These are phyloP conservation scores for Russula earlei DNA, from an alignment of 768 basidiomycete species.

Conservation along the genomic window DNA sequence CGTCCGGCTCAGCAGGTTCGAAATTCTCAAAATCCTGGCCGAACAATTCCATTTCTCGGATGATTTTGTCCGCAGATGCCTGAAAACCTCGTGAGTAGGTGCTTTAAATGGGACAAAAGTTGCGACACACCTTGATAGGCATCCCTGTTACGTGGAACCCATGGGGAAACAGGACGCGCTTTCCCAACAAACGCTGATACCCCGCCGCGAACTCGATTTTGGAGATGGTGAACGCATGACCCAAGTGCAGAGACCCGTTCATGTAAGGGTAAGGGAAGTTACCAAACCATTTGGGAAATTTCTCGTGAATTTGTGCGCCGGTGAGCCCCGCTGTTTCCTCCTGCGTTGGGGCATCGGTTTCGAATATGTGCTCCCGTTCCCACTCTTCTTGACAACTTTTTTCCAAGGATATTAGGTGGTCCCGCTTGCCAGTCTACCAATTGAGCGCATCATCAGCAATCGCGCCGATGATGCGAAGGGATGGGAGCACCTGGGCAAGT, in stretches of 20 bases:
- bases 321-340: conserved; percentile 58
- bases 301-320: conserved; percentile 53
- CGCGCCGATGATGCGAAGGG: neutral
- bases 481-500: conserved; percentile 25
- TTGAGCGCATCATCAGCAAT: neutral
- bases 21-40: conserved; percentile 80
- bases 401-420: conserved; percentile 76
- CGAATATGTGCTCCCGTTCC: conserved; percentile 69
- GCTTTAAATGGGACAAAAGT: neutral
- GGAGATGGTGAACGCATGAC: conserved; percentile 96
- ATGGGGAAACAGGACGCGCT: conserved; percentile 92
- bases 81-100: conserved; percentile 25
- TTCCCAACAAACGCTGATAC: conserved; percentile 90
- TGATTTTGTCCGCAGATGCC: conserved; percentile 96
- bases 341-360: conserved; percentile 68
- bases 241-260: conserved; percentile 95
- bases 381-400: conserved; percentile 77
- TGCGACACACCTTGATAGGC: conserved; percentile 93
- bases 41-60: conserved; percentile 94
- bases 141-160: conserved; percentile 97
- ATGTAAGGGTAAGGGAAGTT: conserved; percentile 96
- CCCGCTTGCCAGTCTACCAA: conserved; percentile 84
- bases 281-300: conserved; percentile 95
- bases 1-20: conserved; percentile 39
- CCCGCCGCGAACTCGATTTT: conserved; percentile 97